Evolutionary conservation across 129 eudicot genomes (phyloP).

Genomic region (Helianthus tuberosus): DNA sequence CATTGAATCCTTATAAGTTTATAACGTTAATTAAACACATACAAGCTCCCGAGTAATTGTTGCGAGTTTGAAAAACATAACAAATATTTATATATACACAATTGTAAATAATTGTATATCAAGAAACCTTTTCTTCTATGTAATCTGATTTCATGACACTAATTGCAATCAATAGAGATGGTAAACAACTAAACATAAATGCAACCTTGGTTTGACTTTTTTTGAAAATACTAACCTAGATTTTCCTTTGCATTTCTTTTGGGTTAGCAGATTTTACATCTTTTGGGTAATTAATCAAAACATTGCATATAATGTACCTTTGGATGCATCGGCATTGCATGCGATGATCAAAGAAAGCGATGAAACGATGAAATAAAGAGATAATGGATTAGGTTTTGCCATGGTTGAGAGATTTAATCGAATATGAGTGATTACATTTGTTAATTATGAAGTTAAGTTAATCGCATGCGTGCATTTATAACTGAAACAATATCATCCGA

Average conservation of each 20-base stretch:
- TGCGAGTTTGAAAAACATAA: not conserved
- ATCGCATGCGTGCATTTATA: conserved; percentile 1
- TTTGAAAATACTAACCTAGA: not conserved
- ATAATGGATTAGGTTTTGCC: conserved; percentile 24
- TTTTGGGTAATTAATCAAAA: not conserved
- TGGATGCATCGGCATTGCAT: conserved; percentile 27
- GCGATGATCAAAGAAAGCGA: conserved; percentile 27
- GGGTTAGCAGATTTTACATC: not conserved
- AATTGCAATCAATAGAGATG: not conserved
- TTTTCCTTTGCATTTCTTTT: not conserved
- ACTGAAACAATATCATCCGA: conserved; percentile 1
- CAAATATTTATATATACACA: not conserved
- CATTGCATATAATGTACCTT: conserved; percentile 12
- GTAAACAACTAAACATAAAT: too few relatives aligned
- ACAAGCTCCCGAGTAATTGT: not conserved
- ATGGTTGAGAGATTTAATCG: not conserved
- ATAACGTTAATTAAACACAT: not conserved
- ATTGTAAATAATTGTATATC: not conserved
- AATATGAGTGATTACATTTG: not conserved
- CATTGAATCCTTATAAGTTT: not conserved
- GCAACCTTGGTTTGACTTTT: too few relatives aligned
- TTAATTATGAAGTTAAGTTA: conserved; percentile 13
- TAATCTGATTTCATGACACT: not conserved
- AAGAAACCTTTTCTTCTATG: not conserved
- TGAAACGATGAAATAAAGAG: conserved; percentile 26